Conservation (phyloP, 345 rosid species). For the Boechera divaricarpa region DNA sequence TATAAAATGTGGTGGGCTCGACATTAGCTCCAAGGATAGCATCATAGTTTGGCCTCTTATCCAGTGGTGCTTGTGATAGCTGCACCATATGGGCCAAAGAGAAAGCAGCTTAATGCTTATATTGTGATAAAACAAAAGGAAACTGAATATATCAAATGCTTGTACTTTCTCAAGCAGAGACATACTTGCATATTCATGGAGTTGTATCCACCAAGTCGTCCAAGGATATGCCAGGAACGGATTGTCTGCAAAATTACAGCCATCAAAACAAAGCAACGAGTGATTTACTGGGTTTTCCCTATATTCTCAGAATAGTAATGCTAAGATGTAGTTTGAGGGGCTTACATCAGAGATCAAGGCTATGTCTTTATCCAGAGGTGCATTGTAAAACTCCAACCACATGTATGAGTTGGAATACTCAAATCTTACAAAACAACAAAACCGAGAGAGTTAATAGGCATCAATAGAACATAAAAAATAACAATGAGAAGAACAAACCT, state of each 20-base stretch:
- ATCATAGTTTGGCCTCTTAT: constrained; percentile 79
- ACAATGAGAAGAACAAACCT: not conserved
- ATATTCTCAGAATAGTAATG: constrained; percentile 5
- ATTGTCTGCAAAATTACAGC: constrained; percentile 62
- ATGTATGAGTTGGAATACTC: constrained; percentile 83
- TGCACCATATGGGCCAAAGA: constrained; percentile 41
- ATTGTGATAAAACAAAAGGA: not conserved
- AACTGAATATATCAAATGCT: constrained; percentile 36
- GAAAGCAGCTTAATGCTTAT: constrained; percentile 7
- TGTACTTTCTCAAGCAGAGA: constrained; percentile 54
- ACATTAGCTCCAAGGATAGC: constrained; percentile 85
- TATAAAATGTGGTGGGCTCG: constrained; percentile 80
- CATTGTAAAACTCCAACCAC: constrained; percentile 92
- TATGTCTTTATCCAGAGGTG: constrained; percentile 80
- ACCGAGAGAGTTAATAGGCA: constrained; percentile 1
- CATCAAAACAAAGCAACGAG: constrained; percentile 22
- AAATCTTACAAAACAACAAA: constrained; percentile 58
- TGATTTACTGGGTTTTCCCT: not conserved
- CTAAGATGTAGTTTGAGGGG: constrained; percentile 14
- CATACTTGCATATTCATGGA: constrained; percentile 98
- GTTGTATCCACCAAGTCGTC: constrained; percentile 96
- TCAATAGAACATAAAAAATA: not conserved
- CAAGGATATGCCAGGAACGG: constrained; percentile 93
- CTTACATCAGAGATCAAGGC: constrained; percentile 85
- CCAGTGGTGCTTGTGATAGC: constrained; percentile 79